Percentiles rank a stretch among this genome's conserved stretches.
Conservation (phyloP, 2,329 filamentous ascomycete species). For the Didymella pinodella region DNA sequence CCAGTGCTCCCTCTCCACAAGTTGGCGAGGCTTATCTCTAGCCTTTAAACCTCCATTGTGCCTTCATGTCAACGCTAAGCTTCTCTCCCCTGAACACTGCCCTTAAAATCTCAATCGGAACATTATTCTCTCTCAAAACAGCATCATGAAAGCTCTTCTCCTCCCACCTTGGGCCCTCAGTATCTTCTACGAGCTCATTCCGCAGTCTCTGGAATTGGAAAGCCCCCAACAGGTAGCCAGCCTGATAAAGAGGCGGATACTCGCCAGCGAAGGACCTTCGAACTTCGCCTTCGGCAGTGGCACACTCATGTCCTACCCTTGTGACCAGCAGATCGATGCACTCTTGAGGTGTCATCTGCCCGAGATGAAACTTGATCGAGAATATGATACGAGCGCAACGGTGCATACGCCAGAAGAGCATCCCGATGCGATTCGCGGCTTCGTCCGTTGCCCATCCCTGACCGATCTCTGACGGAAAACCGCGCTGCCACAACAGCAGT, state of each 20-base stretch:
- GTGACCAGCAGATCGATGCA: constrained; percentile 66
- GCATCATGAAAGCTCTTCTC: constrained; percentile 66
- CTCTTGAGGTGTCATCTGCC: constrained; percentile 61
- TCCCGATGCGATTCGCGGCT: constrained; percentile 63
- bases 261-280: constrained; percentile 64
- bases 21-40: not conserved
- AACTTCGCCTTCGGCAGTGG: constrained; percentile 68
- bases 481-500: constrained; percentile 60
- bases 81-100: constrained; percentile 57
- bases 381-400: constrained; percentile 67
- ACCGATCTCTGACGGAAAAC: constrained; percentile 31
- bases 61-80: constrained; percentile 55
- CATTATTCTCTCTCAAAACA: constrained; percentile 60
- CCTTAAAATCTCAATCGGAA: constrained; percentile 64
- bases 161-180: constrained; percentile 46
- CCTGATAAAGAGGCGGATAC: constrained; percentile 67
- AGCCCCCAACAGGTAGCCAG: constrained; percentile 67
- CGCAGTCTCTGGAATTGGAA: constrained; percentile 63
- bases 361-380: constrained; percentile 66
- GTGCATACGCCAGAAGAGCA: constrained; percentile 70
- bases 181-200: constrained; percentile 54
- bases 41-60: constrained; percentile 48
- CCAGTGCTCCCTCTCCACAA: not conserved
- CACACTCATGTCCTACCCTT: constrained; percentile 65
- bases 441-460: constrained; percentile 58